Base-by-base conservation (phyloP, 441 rosid genomes). In the Pelargonium myrrhifolium region DNA sequence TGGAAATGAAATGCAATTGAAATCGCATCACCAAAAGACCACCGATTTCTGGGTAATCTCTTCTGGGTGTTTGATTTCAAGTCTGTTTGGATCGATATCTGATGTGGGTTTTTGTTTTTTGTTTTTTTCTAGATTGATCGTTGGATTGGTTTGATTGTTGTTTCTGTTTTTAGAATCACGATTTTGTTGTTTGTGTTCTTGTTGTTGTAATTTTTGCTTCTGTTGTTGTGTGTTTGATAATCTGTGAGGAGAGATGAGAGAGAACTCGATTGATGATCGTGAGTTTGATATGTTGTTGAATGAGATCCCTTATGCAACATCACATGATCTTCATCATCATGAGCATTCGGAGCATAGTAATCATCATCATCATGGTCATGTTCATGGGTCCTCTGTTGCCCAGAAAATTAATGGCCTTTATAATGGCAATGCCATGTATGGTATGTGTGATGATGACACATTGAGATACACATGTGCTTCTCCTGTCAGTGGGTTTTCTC, bases 301-400 rank as follows among this genome's bases (percentile, higher is more conserved):
- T 62, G 77, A 70, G 74, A 74, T 74, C 77, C 77, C 77, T 62
- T 60, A 40, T 66, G 77, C 71, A 39, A 70, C 77, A 69, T 74
- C 77, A n/a, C 60, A 51, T 42, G 12, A 74, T 39, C 66, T 47
- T 37, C 69, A 58, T 37, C 49, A 62, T 65, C 76, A 64, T 58
- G n/a, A 62, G 56, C 64, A 69, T 65, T 49, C 66, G 24, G 15
- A 65, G 43, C 70, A 15, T 45, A n/a, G 31, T 65, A 22, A n/a
- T 65, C 31, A 51, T 68, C 62, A 47, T 74, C 40, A 42, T 24
- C 62, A 58, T 58, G 62, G 62, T 58, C 28, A 20, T 58, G 62
- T 6, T 58, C 26, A 59, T 60, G 64, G 35, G 37, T 60, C 64
- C 24, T 24, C 3, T 60, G 64, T 60, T 9, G 37, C 7, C n/a